Evolutionary conservation across 228 moss, liverwort and hornwort species (phyloP).

Genomic region (Sphagnum magellanicum): DNA sequence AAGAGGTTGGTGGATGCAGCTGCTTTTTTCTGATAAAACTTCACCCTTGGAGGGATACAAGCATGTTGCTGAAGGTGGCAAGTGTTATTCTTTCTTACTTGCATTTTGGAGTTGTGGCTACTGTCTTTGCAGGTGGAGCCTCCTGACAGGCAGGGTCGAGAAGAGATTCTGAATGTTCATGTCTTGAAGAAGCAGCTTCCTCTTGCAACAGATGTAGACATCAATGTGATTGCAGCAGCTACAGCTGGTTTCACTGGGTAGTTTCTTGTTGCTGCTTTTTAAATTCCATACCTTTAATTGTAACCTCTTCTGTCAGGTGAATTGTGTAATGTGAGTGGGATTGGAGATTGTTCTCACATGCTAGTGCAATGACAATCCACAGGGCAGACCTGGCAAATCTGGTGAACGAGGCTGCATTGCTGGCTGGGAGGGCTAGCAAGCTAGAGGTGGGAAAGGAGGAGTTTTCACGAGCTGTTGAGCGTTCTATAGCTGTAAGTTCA

Average conservation of each 20-base stretch:
- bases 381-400: constrained; percentile 97
- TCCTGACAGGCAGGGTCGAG: constrained; percentile 87
- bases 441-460: constrained; percentile 70
- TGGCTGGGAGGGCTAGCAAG: constrained; percentile 85
- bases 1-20: too few relatives aligned
- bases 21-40: too few relatives aligned
- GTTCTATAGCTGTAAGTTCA: constrained; percentile 75
- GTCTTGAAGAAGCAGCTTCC: constrained; percentile 84
- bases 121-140: constrained; percentile 67
- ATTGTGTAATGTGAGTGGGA: too few relatives aligned
- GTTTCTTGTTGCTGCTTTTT: not conserved
- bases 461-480: constrained; percentile 88
- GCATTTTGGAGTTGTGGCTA: not conserved
- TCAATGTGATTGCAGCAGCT: constrained; percentile 82
- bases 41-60: too few relatives aligned
- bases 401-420: constrained; percentile 90
- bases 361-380: constrained; percentile 10
- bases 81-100: too few relatives aligned
- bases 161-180: constrained; percentile 83
- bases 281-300: not conserved
- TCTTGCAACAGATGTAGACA: constrained; percentile 73
- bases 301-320: too few relatives aligned
- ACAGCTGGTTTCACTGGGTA: constrained; percentile 97
- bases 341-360: too few relatives aligned
- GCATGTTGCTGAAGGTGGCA: too few relatives aligned